Conservation (phyloP, 2,329 filamentous ascomycete species). For the Teratosphaeria epicoccoides region DNA sequence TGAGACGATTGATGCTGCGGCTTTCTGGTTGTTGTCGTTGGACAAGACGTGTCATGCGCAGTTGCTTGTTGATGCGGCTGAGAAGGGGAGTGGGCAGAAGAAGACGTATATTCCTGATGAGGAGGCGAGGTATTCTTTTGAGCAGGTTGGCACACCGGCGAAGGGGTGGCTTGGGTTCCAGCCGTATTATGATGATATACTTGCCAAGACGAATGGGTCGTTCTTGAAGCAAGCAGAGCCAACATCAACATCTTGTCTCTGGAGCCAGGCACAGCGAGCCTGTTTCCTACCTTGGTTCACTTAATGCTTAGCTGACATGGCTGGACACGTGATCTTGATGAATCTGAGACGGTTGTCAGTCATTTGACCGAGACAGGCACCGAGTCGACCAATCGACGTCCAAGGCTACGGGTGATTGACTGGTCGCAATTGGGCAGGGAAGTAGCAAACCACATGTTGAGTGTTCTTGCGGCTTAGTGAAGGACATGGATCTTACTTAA, state of each 20-base stretch:
- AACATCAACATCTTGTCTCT: background rate
- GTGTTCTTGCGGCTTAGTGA: no score
- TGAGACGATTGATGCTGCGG: slow-evolving; percentile 33
- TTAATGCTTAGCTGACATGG: no score
- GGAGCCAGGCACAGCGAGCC: no score
- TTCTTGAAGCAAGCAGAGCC: slow-evolving; percentile 31
- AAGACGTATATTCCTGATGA: slow-evolving; percentile 32
- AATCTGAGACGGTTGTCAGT: no score
- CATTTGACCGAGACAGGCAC: no score
- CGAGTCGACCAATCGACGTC: no score
- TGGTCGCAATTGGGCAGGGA: no score
- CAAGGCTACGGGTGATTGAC: no score
- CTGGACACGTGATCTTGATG: no score
- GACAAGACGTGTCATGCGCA: slow-evolving; percentile 39
- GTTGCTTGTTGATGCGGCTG: slow-evolving; percentile 34
- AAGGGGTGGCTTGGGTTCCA: slow-evolving; percentile 38
- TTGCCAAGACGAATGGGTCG: slow-evolving; percentile 40
- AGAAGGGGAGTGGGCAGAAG: slow-evolving; percentile 29
- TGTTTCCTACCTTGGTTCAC: no score
- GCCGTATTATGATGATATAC: slow-evolving; percentile 41
- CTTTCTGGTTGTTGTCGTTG: slow-evolving; percentile 36
- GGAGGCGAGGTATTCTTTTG: slow-evolving; percentile 31
- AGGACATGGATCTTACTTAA: no score
- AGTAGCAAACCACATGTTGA: no score
- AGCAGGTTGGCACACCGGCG: slow-evolving; percentile 36